These are phyloP conservation scores for Zygosaccharomyces gambellarensis DNA, from an alignment of 805 yeast species.

Conservation along the genomic window DNA sequence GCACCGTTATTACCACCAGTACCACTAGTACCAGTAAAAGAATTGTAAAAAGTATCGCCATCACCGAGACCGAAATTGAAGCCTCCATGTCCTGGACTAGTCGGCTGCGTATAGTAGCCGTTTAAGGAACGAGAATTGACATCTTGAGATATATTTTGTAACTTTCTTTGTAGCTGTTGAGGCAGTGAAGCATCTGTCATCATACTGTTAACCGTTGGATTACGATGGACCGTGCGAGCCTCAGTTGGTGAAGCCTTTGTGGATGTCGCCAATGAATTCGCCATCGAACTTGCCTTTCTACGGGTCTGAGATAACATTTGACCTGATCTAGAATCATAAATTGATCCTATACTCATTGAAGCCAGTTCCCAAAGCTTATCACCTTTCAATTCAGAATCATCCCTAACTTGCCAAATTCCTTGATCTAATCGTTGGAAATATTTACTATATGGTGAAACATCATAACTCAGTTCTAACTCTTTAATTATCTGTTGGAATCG, in stretches of 20 bases:
- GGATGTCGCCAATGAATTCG: slow-evolving; percentile 19
- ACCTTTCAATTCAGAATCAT: slow-evolving; percentile 23
- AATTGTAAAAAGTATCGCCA: slow-evolving; percentile 14
- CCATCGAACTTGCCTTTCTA: slow-evolving; percentile 17
- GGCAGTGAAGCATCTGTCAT: slow-evolving; percentile 26
- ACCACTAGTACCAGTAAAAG: not conserved
- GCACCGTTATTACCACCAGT: not conserved
- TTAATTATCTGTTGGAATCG: slow-evolving; percentile 34
- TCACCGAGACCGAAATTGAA: slow-evolving; percentile 16
- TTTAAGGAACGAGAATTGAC: slow-evolving; percentile 25
- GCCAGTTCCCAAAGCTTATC: slow-evolving; percentile 31
- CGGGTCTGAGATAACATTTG: slow-evolving; percentile 25
- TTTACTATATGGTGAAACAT: slow-evolving; percentile 29
- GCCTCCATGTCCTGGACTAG: slow-evolving; percentile 29
- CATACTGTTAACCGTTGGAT: slow-evolving; percentile 18
- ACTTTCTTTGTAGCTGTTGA: slow-evolving; percentile 27
- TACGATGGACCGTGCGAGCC: slow-evolving; percentile 3
- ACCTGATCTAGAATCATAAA: slow-evolving; percentile 28
- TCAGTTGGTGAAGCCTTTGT: slow-evolving; percentile 24
- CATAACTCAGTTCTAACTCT: slow-evolving; percentile 31
- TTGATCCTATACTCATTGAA: slow-evolving; percentile 23
- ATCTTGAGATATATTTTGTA: slow-evolving; percentile 28
- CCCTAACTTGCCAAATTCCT: slow-evolving; percentile 29
- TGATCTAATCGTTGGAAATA: slow-evolving; percentile 29
- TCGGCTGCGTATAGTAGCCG: slow-evolving; percentile 33